Base-by-base conservation (phyloP, 2,329 filamentous ascomycete genomes). In the Penicillium sp. region DNA sequence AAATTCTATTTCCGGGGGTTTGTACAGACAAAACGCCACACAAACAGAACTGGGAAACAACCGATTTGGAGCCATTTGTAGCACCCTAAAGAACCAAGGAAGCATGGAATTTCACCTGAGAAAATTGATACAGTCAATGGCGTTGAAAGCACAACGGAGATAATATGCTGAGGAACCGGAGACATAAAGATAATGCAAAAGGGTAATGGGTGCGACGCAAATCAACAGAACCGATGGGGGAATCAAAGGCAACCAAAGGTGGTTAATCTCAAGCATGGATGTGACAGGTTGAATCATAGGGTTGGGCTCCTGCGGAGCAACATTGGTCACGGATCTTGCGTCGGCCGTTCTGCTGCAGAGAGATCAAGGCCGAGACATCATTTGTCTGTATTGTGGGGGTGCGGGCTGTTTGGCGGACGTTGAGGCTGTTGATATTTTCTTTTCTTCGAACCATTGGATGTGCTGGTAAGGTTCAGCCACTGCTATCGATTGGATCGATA, bases 341-440 rank as follows among this genome's bases (percentile, higher is more conserved):
- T 21, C 10, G 27, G 10, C 10, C 9, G 1, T 84, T 84, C 19
- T 82, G 79, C 67, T 89, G 87, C n/a, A 91, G 82, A 19, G 83
- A 78, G 55, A 92, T 84, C 65, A 91, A 87, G 4, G 81, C 77
- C 5, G 84, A 78, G 54, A 90, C 81, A 64, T 91, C 85, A 62
- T 81, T 79, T 42, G 81, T 76, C 25, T 79, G 72, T 2, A 83
- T 77, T n/a, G 87, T 85, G 4, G 80, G 74, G 50, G 81, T 77
- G 62, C 90, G 87, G 14, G 83, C 86, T 72, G 91, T 84, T 55
- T 85, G 81, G 45, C 90, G 89, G 57, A 87, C 83, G 80, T 96
- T 96, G 78, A 91, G 89, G 72, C 90, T 90, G 75, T 88, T 95
- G 68, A 96, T 29, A 10, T 21, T 19, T 42, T 42, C 39, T 42